Evolutionary conservation across 2,329 filamentous ascomycete species (phyloP), one percentile per base, ranked within the genome.

Genomic region (Fusarium verticillioides): DNA sequence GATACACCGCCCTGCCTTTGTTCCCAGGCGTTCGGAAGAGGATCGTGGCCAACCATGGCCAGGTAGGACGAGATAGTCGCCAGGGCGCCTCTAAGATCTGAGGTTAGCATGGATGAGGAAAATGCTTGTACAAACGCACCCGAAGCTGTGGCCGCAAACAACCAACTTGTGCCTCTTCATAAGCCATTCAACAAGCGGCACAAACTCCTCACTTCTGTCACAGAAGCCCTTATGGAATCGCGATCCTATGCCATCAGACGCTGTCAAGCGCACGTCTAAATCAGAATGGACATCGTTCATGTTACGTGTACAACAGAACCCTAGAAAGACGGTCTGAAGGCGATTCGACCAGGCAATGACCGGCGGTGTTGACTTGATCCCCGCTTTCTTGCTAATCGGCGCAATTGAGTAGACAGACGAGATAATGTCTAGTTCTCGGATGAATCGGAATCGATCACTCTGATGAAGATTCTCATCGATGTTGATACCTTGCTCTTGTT

Each of bases 81-180:
- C 1, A 64, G 1, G 5, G 62, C 60, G 15, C 62, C 62, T 3
- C 62, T 19, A 16, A 36, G 9, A 36, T 23, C 23, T 23, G 23
- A 23, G 23, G 23, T 23, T 23, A 23, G 23, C 23, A 23, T 23
- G 23, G 23, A 23, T 23, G 23, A 23, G 23, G 23, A 23, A 23
- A 23, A 23, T 23, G 23, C 23, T 23, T 23, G 23, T 23, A 23
- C 23, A 23, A 23, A 23, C 23, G 23, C 23, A 65, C 63, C 63
- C 63, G 10, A 65, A 64, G 4, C 63, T 57, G 2, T 65, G 63
- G 2, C 63, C 63, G 4, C 63, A 64, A 7, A 65, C 39, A 4
- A 65, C 60, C 7, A 65, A 18, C 19, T 64, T 65, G 4, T 57
- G 19, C 6, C 30, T 40, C 9, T 2, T 21, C 6, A 56, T 57